Base-by-base conservation (phyloP, 345 rosid genomes). In the Euphorbia tirucalli region DNA sequence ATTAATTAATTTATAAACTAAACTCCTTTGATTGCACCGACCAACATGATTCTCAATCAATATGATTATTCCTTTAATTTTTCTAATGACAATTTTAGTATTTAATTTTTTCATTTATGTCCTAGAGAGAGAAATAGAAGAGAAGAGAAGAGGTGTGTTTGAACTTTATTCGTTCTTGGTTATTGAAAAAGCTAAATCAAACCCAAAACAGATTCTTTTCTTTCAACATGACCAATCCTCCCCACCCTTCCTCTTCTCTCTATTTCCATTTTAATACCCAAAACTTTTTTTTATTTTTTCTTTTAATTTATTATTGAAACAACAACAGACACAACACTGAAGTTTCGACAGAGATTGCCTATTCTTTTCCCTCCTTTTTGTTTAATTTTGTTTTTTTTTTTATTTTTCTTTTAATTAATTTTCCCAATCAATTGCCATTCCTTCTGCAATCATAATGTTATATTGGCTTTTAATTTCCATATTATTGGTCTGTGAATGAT, bases 161-260 rank as follows among this genome's bases (percentile, higher is more conserved):
- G n/a, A 59, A 69, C 91, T 85, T 89, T 89, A 84, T 85, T 85
- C 88, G 70, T 73, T 84, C 78, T 89, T 80, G 91, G 87, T 84
- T 83, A 79, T 84, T 75, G 83, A 84, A 87, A 89, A 89, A 89
- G 88, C 81, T 79, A 78, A 80, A 60, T 63, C 74, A 75, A 78
- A 61, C 75, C 5, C 37, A 32, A 9, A 60, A 18, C 75, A 77
- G 85, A 87, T 89, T 87, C 91, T 85, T 89, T 89, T 81, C 93
- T 81, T 87, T 81, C 86, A 77, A 73, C 64, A 70, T 71, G 76
- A 75, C 83, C 88, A 82, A 70, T 81, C 84, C 60, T 22, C 11
- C 15, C 60, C n/a, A n/a, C n/a, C n/a, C n/a, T n/a, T n/a, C n/a
- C n/a, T n/a, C 5, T 39, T 18, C 18, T 24, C 28, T 3, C 56